Evolutionary conservation across 1,284 basidiomycete genomes (phyloP).

Genomic region (Trichosporon faecale): DNA sequence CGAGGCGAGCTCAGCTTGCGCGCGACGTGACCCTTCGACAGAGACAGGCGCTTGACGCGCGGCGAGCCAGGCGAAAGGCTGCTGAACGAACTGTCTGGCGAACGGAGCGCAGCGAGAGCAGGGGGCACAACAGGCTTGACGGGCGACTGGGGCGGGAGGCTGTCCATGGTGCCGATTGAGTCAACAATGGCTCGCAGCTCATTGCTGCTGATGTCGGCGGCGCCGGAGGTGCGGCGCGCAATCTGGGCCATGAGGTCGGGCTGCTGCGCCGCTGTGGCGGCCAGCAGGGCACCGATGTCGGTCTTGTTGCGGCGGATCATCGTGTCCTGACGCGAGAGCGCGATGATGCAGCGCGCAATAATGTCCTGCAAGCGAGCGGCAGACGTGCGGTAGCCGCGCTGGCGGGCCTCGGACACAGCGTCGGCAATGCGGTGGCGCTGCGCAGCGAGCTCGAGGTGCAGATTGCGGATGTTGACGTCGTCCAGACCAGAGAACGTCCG

Average conservation of each 20-base stretch:
- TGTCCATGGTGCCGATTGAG: constrained; percentile 4
- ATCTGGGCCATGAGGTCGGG: neutral
- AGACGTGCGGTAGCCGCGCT: constrained; percentile 64
- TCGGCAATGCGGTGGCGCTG: constrained; percentile 70
- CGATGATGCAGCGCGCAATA: constrained; percentile 55
- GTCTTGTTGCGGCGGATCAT: constrained; percentile 66
- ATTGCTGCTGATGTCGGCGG: constrained; percentile 10
- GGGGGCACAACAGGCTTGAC: neutral
- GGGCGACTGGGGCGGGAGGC: neutral
- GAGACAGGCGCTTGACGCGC: constrained; percentile 14
- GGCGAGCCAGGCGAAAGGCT: constrained; percentile 45
- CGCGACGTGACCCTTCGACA: constrained; percentile 18
- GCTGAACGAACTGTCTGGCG: constrained; percentile 27
- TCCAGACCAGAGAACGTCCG: constrained; percentile 71
- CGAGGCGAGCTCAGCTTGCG: constrained; percentile 15
- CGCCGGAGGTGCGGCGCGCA: neutral
- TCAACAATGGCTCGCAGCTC: constrained; percentile 12
- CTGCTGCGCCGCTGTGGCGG: neutral
- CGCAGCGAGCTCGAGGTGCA: constrained; percentile 68
- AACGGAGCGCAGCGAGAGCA: neutral
- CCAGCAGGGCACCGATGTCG: constrained; percentile 49
- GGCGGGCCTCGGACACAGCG: constrained; percentile 66
- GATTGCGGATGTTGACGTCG: constrained; percentile 64
- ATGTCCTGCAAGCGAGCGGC: constrained; percentile 65
- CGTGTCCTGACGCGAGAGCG: constrained; percentile 72